These are phyloP conservation scores for Ophiostoma piceae DNA, from an alignment of 2,329 filamentous ascomycete species.

Conservation along the genomic window DNA sequence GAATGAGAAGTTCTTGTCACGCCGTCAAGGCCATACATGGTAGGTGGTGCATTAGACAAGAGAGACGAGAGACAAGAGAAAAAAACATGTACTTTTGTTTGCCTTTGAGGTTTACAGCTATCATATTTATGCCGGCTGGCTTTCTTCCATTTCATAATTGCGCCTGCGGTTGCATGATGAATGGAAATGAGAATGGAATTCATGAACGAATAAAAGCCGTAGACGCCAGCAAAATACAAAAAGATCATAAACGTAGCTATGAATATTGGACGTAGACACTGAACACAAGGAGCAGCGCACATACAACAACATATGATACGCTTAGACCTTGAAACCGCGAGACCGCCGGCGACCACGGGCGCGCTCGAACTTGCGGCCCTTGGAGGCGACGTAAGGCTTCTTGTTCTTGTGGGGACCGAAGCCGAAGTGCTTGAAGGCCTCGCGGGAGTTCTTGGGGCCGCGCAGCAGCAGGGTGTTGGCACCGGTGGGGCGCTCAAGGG, in stretches of 20 bases:
- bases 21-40: neutral
- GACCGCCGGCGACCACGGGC: conserved; percentile 98
- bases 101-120: neutral
- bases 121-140: neutral
- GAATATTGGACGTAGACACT: neutral
- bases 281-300: neutral
- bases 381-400: conserved; percentile 97
- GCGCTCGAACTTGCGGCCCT: conserved; percentile 99
- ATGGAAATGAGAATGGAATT: neutral
- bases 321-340: conserved; percentile 99
- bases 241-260: neutral
- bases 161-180: neutral
- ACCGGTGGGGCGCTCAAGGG: conserved; percentile 88
- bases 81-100: conserved; percentile 2
- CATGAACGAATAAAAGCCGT: neutral
- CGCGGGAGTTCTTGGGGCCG: conserved; percentile 95
- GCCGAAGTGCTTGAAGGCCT: conserved; percentile 99
- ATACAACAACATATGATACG: conserved; percentile 26
- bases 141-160: neutral
- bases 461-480: conserved; percentile 95
- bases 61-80: neutral
- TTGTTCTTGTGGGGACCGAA: conserved; percentile 98
- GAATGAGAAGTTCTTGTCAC: neutral
- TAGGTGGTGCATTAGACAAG: neutral
- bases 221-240: neutral